Base-by-base conservation (phyloP, 2,329 filamentous ascomycete species). In the Monilinia fructicola region DNA sequence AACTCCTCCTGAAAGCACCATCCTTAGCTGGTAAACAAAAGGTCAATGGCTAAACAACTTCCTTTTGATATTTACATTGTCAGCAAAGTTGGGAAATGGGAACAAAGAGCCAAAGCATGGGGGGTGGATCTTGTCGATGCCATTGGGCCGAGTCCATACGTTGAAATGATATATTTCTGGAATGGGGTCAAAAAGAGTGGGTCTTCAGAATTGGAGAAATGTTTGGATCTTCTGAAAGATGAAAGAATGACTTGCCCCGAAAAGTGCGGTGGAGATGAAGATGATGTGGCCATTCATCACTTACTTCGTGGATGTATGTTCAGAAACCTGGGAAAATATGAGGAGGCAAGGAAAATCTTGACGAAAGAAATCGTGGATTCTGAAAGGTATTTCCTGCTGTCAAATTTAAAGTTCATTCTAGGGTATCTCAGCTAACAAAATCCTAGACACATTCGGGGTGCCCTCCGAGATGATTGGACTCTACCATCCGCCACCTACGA, bases 81-180 rank as follows among this genome's bases (percentile, higher is more conserved):
- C 63, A 87, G 93, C 67, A 98, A 97, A 79, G 79, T 98, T 18
- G 83, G 87, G 65, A 97, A 96, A 77, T 97, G 93, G 93, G 90
- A 96, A 74, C 86, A 87, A 40, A 84, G 92, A 28, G 87, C 90
- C 4, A 89, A 88, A 74, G 81, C 84, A 55, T 85, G 88, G 77
- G 81, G 84, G 2, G 78, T 92, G 42, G 85, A 89, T 58, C 81
- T 97, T 4, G 84, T 90, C 1, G 94, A 98, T 72, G 93, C 90
- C 0, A 83, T 96, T 11, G 93, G 93, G 0, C 83, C 91, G 3
- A 90, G 88, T 68, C 95, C 95, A 0, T 81, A 92, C 0, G 86
- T 93, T 73, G 95, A 98, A 80, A 96, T 98, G 90, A 88, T 90
- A 16, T 96, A 94, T 77, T 87, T 98, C 73, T 98, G 93, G 93